Conservation (phyloP, 192 early-diverging fungal species). For the Rhizoclosmatium globosum region DNA sequence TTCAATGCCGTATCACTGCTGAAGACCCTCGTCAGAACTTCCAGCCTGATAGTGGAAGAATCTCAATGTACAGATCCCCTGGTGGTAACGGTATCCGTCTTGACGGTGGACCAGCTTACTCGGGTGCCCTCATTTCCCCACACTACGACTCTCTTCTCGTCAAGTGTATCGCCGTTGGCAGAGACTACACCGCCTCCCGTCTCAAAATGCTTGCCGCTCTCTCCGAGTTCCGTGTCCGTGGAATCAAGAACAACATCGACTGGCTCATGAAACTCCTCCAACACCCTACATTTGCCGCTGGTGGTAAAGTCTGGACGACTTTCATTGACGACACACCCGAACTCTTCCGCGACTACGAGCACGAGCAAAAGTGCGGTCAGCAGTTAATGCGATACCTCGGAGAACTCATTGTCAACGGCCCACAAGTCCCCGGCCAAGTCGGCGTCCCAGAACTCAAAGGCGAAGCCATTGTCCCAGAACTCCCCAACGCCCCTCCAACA, state of each 20-base stretch:
- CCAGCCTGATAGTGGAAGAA: conserved; percentile 95
- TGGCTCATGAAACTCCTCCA: conserved; percentile 90
- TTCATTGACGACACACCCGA: conserved; percentile 97
- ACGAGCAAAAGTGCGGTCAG: conserved; percentile 61
- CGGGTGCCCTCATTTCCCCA: conserved; percentile 92
- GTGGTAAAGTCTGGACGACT: conserved; percentile 87
- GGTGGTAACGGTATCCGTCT: conserved; percentile 71
- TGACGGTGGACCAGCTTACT: conserved; percentile 80
- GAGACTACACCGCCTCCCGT: conserved; percentile 89
- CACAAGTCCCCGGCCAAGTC: conserved; percentile 84
- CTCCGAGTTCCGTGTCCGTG: conserved; percentile 94
- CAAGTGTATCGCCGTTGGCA: conserved; percentile 78
- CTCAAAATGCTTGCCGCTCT: conserved; percentile 88
- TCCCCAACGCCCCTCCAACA: conserved; percentile 47
- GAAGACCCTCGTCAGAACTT: conserved; percentile 94
- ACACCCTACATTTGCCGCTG: conserved; percentile 81
- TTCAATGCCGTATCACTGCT: conserved; percentile 97
- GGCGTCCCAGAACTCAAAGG: conserved; percentile 68
- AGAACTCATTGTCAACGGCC: conserved; percentile 92
- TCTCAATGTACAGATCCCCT: conserved; percentile 92
- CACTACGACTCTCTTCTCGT: conserved; percentile 96
- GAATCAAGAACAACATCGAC: conserved; percentile 96
- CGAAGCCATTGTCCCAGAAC: conserved; percentile 71
- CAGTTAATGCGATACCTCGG: conserved; percentile 90
- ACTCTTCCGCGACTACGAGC: conserved; percentile 82